Evolutionary conservation across 2,329 filamentous ascomycete species (phyloP).

Genomic region (Aspergillus sp.): DNA sequence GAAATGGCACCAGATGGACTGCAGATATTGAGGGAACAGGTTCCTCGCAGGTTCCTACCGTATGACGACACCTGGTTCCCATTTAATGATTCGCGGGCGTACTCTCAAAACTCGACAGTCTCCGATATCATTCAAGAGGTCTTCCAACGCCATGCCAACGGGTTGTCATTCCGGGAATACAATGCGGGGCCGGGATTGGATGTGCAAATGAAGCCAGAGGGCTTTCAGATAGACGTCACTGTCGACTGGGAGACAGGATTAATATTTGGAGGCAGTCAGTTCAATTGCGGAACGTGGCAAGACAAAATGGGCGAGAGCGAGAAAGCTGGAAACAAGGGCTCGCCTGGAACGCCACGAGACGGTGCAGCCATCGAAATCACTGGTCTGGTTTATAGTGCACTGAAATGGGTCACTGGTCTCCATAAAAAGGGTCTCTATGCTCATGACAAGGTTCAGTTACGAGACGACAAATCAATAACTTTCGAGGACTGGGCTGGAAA

Average conservation of each 20-base stretch:
- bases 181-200: conserved; percentile 89
- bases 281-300: conserved; percentile 99
- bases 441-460: conserved; percentile 69
- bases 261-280: conserved; percentile 90
- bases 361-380: conserved; percentile 94
- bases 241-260: conserved; percentile 91
- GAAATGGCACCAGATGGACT: conserved; percentile 76
- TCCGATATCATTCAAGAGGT: conserved; percentile 91
- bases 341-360: conserved; percentile 94
- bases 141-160: conserved; percentile 84
- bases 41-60: conserved; percentile 83
- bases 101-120: conserved; percentile 78
- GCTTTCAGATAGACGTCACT: conserved; percentile 87
- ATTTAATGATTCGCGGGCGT: conserved; percentile 76
- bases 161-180: conserved; percentile 89
- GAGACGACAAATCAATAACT: conserved; percentile 62
- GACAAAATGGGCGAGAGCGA: conserved; percentile 99
- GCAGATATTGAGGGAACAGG: conserved; percentile 70
- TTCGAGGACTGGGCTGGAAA: conserved; percentile 76
- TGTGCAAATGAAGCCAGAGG: conserved; percentile 86
- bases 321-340: conserved; percentile 84
- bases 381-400: conserved; percentile 84
- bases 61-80: conserved; percentile 96
- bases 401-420: conserved; percentile 75
- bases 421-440: conserved; percentile 68